phyloP scores from a whole-genome alignment of 345 rosid species.

The Luvunga scandens region DNA sequence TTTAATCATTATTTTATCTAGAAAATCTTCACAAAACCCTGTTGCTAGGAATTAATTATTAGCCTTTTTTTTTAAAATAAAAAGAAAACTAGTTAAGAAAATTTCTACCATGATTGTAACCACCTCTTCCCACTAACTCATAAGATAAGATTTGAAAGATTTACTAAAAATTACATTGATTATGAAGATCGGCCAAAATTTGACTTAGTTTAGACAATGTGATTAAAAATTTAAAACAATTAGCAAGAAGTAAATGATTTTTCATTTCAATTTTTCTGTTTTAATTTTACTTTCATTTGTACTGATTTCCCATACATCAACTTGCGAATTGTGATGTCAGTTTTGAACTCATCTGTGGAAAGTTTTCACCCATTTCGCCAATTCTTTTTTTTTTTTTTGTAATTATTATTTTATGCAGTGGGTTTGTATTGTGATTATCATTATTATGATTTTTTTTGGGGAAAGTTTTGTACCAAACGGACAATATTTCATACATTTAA shows the following conservation, averaged over 20 bases:
- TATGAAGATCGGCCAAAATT: background rate
- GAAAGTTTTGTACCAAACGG: background rate
- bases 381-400: no score
- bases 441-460: no score
- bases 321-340: background rate
- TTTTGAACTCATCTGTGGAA: background rate
- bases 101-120: background rate
- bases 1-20: background rate
- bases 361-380: background rate
- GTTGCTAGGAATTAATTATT: background rate
- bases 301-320: background rate
- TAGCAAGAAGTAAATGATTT: no score
- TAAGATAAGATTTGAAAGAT: background rate
- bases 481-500: background rate
- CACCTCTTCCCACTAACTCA: background rate
- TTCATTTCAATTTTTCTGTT: background rate
- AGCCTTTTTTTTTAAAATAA: no score
- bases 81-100: background rate
- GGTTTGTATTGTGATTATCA: background rate
- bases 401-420: no score
- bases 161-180: background rate
- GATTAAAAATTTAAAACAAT: no score
- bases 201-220: background rate
- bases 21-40: background rate
- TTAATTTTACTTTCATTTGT: background rate